These are phyloP conservation scores for Tricharina praecox DNA, from an alignment of 495 filamentous ascomycete genomes.

Conservation along the genomic window DNA sequence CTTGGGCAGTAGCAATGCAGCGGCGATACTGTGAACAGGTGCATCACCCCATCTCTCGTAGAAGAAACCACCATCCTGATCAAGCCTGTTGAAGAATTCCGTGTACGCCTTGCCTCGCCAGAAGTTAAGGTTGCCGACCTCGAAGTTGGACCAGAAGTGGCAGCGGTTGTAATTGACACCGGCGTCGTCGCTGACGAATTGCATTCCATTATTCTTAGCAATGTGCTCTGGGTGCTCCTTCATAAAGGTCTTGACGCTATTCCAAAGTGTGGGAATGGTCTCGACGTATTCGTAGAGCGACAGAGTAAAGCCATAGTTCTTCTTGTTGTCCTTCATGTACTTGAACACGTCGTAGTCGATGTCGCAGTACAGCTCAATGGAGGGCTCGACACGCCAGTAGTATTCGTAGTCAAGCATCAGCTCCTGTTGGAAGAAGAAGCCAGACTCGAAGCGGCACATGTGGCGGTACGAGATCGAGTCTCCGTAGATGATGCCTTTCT, in stretches of 20 bases:
- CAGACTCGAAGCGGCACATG: constrained; percentile 88
- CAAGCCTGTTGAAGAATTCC: constrained; percentile 65
- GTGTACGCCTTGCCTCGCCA: constrained; percentile 60
- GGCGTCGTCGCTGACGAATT: constrained; percentile 75
- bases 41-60: constrained; percentile 90
- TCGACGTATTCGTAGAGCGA: constrained; percentile 90
- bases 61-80: constrained; percentile 76
- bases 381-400: constrained; percentile 87
- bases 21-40: constrained; percentile 87
- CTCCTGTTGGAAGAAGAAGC: constrained; percentile 79
- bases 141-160: constrained; percentile 95
- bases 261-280: constrained; percentile 92
- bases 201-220: constrained; percentile 66
- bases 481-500: constrained; percentile 78
- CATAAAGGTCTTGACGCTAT: constrained; percentile 82
- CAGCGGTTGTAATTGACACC: constrained; percentile 89
- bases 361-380: constrained; percentile 76
- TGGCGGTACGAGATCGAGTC: constrained; percentile 83
- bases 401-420: constrained; percentile 74
- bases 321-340: constrained; percentile 71
- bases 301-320: constrained; percentile 80
- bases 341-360: constrained; percentile 70
- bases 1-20: constrained; percentile 67
- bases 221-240: constrained; percentile 76
- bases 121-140: constrained; percentile 73